A percentile compares a stretch with the other conserved stretches of the same genome.
phyloP scores from a whole-genome alignment of 2,329 filamentous ascomycete genomes.

The Fusarium udum region DNA sequence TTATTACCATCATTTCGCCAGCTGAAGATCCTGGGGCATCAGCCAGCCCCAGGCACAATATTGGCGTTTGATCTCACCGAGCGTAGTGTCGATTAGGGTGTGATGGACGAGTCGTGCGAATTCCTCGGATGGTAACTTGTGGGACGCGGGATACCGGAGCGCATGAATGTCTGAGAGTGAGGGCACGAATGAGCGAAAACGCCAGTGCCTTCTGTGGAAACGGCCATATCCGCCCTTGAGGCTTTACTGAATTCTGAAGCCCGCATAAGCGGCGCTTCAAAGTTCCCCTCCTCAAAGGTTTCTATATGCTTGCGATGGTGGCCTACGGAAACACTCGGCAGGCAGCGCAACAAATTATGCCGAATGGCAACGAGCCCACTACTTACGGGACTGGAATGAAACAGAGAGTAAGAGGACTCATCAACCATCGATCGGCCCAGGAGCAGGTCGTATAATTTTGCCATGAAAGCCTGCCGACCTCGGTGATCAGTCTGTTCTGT shows the following conservation, averaged over 20 bases:
- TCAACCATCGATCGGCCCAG: slow-evolving; percentile 22
- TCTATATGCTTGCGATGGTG: slow-evolving; percentile 19
- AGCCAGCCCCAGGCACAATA: slow-evolving; percentile 29
- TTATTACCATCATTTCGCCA: slow-evolving; percentile 40
- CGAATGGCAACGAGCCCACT: slow-evolving; percentile 3
- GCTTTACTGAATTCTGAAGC: slow-evolving; percentile 39
- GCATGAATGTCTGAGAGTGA: slow-evolving; percentile 24
- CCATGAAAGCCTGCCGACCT: slow-evolving; percentile 25
- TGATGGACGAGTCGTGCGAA: slow-evolving; percentile 30
- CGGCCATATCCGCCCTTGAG: slow-evolving; percentile 32
- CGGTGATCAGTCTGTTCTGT: slow-evolving; percentile 10
- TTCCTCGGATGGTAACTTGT: slow-evolving; percentile 1
- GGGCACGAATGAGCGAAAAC: slow-evolving; percentile 39
- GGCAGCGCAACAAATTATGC: slow-evolving; percentile 13
- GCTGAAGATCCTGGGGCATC: slow-evolving; percentile 31
- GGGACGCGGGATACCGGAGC: slow-evolving; percentile 30
- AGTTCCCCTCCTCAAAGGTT: slow-evolving; percentile 6
- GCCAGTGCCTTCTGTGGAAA: slow-evolving; percentile 31
- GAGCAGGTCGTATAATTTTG: slow-evolving; percentile 28
- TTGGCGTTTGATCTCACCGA: slow-evolving; percentile 30
- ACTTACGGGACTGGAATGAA: slow-evolving; percentile 15
- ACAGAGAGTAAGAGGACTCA: slow-evolving; percentile 29
- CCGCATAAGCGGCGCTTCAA: slow-evolving; percentile 46
- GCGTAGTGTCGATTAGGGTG: slow-evolving; percentile 30
- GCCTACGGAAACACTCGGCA: slow-evolving; percentile 29